Evolutionary conservation across 2,329 filamentous ascomycete species (phyloP).

Genomic region (Fusarium zealandicum): DNA sequence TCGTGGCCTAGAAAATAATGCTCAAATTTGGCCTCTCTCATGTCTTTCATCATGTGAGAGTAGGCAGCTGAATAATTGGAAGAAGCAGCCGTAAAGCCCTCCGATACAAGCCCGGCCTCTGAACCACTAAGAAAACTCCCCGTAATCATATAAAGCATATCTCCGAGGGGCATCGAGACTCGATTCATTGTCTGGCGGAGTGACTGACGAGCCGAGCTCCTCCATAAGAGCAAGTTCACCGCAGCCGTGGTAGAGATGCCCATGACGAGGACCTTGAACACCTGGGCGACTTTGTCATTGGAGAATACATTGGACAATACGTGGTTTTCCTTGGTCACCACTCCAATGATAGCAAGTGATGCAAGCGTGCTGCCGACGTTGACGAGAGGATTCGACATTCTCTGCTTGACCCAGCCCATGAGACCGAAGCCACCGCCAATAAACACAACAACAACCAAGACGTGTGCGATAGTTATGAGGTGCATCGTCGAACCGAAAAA

Average conservation of each 20-base stretch:
- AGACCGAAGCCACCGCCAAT: constrained; percentile 87
- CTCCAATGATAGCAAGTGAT: constrained; percentile 86
- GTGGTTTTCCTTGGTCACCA: constrained; percentile 88
- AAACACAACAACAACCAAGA: constrained; percentile 80
- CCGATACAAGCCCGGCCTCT: constrained; percentile 75
- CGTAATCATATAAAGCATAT: constrained; percentile 83
- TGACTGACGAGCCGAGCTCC: constrained; percentile 76
- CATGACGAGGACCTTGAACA: constrained; percentile 82
- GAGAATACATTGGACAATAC: constrained; percentile 86
- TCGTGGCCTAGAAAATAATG: constrained; percentile 85
- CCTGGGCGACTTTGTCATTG: constrained; percentile 79
- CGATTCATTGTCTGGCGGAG: constrained; percentile 75
- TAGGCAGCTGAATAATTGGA: constrained; percentile 71
- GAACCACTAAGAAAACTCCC: constrained; percentile 82
- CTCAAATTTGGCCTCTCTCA: constrained; percentile 88
- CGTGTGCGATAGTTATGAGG: constrained; percentile 75
- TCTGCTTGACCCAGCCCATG: constrained; percentile 86
- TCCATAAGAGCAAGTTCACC: constrained; percentile 80
- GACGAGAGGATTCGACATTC: constrained; percentile 77
- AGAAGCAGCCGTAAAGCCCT: constrained; percentile 68
- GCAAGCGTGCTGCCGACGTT: constrained; percentile 86
- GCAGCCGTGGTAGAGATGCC: constrained; percentile 74
- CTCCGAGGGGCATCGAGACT: constrained; percentile 76
- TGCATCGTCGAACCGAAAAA: constrained; percentile 74
- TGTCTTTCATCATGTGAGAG: constrained; percentile 74